Evolutionary conservation across 75 land plant species (phyloP), one percentile per base, ranked within the genome.

Genomic region (Ceratopteris richardii): DNA sequence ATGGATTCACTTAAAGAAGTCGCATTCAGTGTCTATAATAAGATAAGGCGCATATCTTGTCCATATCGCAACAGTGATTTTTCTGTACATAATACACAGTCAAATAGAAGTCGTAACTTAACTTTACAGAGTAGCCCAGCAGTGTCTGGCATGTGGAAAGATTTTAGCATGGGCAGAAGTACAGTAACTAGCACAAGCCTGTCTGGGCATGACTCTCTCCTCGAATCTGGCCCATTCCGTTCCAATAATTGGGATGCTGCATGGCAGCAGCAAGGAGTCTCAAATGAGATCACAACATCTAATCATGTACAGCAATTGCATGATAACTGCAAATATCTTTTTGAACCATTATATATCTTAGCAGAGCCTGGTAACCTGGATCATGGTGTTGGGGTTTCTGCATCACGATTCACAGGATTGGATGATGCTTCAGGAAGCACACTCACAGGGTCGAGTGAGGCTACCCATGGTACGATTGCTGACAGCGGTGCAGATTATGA

Each of bases 301-400:
- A 26, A 22, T 26, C 18, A 52, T 52, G 25, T 2, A 14, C 18
- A 52, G 24, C 23, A 19, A 2, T 24, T 26, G 2, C 54, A 12
- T 11, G 54, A 52, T 28, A 52, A 7, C 14, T 12, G 3, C 16
- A 52, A 79, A 19, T 92, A 70, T 62, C 31, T 89, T 68, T 94
- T 87, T 80, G 98, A 94, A 52, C 98, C 98, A 14, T 81, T 90
- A 54, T 94, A 86, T 66, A 83, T 94, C 50, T 74, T 94, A 63
- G 77, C 98, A 51, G 90, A 86, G 56, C 73, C 88, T 48, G 90
- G 96, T 22, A 71, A 74, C 18, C 28, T 80, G 22, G 84, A 83
- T 28, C 69, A 71, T 57, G 75, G 71, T 47, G 60, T 68, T 27
- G 67, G 81, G 41, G 50, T 72, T 44, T 24, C 52, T 56, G 7